Evolutionary conservation across 176 grass and related monocot genomes (phyloP), one percentile per base, ranked within the genome.

Genomic region (Oryza australiensis): DNA sequence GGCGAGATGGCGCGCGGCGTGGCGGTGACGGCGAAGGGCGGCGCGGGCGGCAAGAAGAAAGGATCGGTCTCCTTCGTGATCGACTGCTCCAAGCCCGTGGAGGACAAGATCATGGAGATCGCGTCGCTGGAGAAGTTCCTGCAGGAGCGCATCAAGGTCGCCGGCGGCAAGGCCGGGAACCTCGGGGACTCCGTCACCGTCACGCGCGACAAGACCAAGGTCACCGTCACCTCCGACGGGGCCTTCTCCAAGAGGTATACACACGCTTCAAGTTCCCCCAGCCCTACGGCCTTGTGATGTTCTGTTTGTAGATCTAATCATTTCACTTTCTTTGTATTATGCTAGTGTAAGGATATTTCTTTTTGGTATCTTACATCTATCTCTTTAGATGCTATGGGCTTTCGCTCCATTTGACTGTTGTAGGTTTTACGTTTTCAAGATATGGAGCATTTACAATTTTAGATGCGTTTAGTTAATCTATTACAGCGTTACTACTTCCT

Each of bases 31-130:
- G 75, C 71, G 64, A 83, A 84, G 79, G 80, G 85, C 20, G 84
- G 84, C 46, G 70, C 72, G 18, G 89, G 81, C 5, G 72, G 86
- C 3, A 97, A 97, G 91, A 97, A 93, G 88, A 97, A 97, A 86
- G 94, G 88, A 0, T 87, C 94, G 27, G 84, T 80, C 62, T 60
- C 94, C 16, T 97, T 97, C 77, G 79, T 86, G 77, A 89, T 97
- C 78, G 94, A 97, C 86, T 97, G 94, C 84, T 76, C 91, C 24
- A 97, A 97, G 86, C 94, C 94, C 26, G 94, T 97, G 40, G 94
- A 97, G 84, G 94, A 97, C 75, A 97, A 97, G 86, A 97, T 97
- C 81, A 93, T 97, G 94, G 94, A 93, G 64, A 93, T 97, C 86
- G 88, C 94, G 8, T 97, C 94, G 66, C 88, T 97, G 9, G 94